Evolutionary conservation across 2,329 filamentous ascomycete genomes (phyloP).

Genomic region (Apiospora sp.): DNA sequence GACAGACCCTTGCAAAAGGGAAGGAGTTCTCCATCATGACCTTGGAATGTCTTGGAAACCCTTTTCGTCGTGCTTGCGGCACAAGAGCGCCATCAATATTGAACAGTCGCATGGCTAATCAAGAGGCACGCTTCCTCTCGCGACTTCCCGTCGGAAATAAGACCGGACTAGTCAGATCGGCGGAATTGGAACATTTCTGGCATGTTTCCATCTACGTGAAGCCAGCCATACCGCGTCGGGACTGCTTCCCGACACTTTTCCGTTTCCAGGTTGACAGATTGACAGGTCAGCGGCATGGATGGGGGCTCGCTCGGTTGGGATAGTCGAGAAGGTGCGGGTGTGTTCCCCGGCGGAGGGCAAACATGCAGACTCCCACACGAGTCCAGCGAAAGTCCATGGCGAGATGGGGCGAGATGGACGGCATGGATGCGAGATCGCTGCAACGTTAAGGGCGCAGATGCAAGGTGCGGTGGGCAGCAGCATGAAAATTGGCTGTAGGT

Average conservation of each 20-base stretch:
- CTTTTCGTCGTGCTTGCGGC: neutral
- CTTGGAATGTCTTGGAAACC: neutral
- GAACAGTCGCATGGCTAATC: neutral
- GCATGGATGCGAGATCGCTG: slow-evolving; percentile 6
- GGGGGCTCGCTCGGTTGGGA: neutral
- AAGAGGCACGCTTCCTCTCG: neutral
- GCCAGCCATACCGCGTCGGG: neutral
- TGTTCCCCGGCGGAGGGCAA: neutral
- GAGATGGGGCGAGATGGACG: neutral
- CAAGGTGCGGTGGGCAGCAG: neutral
- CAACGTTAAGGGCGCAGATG: neutral
- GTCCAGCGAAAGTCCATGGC: neutral
- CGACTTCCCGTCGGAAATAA: neutral
- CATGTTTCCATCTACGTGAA: slow-evolving; percentile 5
- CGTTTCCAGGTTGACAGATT: slow-evolving; percentile 1
- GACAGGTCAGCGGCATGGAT: neutral
- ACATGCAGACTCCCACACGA: neutral
- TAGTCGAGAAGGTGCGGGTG: neutral
- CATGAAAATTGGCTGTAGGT: neutral
- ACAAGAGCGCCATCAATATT: neutral
- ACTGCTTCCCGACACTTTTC: neutral
- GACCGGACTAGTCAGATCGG: neutral
- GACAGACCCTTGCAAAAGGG: neutral
- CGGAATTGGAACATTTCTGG: neutral
- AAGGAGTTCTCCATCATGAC: neutral